Conservation (phyloP, 352 stramenopile genomes). For the Phytophthora cajani region DNA sequence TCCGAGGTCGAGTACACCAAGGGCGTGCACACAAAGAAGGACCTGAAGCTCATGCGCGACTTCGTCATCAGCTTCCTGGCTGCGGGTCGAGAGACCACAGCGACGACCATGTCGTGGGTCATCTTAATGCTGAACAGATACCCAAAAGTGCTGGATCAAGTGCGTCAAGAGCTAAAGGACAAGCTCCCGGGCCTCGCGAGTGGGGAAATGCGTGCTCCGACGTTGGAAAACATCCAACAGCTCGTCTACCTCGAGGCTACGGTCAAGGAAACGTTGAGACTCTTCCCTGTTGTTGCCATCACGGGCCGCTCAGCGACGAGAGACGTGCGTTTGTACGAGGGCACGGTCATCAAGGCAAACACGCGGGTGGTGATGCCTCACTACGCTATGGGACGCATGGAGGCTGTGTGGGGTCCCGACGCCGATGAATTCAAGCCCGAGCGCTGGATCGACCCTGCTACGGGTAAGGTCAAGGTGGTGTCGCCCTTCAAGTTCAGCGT, state of each 20-base stretch:
- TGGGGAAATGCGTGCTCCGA: constrained; percentile 24
- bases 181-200: constrained; percentile 52
- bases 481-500: constrained; percentile 71
- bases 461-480: constrained; percentile 48
- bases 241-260: constrained; percentile 62
- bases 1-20: constrained; percentile 37
- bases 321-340: constrained; percentile 72
- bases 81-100: constrained; percentile 79
- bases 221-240: constrained; percentile 43
- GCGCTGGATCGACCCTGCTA: constrained; percentile 60
- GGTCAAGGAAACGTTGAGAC: constrained; percentile 58
- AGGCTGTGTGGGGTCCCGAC: constrained; percentile 70
- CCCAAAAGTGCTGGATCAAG: constrained; percentile 47
- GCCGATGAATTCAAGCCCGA: constrained; percentile 70
- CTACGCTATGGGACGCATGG: constrained; percentile 66
- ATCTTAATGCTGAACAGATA: constrained; percentile 75
- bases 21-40: constrained; percentile 31
- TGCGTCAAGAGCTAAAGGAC: constrained; percentile 48
- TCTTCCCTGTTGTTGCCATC: constrained; percentile 70
- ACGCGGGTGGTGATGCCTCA: constrained; percentile 64
- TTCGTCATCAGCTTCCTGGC: constrained; percentile 82
- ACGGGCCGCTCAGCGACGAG: constrained; percentile 53
- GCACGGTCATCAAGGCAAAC: constrained; percentile 64
- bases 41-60: constrained; percentile 73
- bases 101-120: constrained; percentile 72